Conservation (phyloP, 192 early-diverging fungal genomes). For the Coemansia asiatica region DNA sequence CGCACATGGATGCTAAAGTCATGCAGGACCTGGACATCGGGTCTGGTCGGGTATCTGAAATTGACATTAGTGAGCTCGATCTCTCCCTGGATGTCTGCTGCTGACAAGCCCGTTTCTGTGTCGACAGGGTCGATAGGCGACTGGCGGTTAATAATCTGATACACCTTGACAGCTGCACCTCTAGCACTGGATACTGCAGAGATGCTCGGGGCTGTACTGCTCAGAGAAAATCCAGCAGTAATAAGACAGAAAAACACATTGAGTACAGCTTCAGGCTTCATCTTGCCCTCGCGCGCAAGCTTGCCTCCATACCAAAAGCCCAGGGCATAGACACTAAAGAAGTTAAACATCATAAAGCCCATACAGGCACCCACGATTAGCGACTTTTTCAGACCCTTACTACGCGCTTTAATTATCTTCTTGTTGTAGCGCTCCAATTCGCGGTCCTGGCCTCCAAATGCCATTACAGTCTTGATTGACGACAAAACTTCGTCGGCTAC, state of each 20-base stretch:
- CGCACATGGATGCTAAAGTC: slow-evolving; percentile 68
- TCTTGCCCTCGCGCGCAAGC: slow-evolving; percentile 55
- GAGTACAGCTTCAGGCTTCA: slow-evolving; percentile 61
- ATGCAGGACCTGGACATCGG: slow-evolving; percentile 78
- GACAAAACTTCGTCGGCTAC: slow-evolving; percentile 84
- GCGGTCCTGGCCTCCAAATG: slow-evolving; percentile 79
- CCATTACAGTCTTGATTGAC: slow-evolving; percentile 82
- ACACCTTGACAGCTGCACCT: slow-evolving; percentile 83
- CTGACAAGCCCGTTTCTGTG: slow-evolving; percentile 31
- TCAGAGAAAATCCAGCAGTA: slow-evolving; percentile 77
- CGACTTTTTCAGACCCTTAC: slow-evolving; percentile 64
- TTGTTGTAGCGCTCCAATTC: slow-evolving; percentile 63
- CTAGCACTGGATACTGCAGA: slow-evolving; percentile 70
- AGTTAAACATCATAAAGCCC: slow-evolving; percentile 72
- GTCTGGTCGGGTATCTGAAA: slow-evolving; percentile 84
- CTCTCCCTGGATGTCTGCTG: slow-evolving; percentile 58
- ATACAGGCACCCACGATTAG: slow-evolving; percentile 63
- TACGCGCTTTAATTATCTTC: slow-evolving; percentile 64
- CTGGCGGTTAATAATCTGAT: slow-evolving; percentile 76
- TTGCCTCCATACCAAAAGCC: slow-evolving; percentile 83
- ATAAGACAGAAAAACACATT: slow-evolving; percentile 89
- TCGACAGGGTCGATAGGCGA: slow-evolving; percentile 71
- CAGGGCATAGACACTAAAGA: slow-evolving; percentile 76
- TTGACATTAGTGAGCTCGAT: slow-evolving; percentile 76
- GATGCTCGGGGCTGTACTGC: slow-evolving; percentile 70